phyloP scores from a whole-genome alignment of 2,329 filamentous ascomycete genomes.

The Teratosphaeria zuluensis region DNA sequence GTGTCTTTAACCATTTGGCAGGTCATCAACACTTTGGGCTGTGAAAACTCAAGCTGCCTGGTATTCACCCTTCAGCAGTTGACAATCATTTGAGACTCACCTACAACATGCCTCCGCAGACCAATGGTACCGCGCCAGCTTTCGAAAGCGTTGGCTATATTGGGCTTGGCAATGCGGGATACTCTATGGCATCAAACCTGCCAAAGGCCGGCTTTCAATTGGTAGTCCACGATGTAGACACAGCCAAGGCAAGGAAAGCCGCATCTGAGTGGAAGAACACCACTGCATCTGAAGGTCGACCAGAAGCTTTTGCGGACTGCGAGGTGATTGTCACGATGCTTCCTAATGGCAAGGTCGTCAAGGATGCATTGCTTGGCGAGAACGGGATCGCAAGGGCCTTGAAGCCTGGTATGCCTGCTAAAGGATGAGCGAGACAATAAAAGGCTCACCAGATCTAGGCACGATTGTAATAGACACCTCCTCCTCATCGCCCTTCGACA shows the following conservation, averaged over 20 bases:
- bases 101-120: background rate
- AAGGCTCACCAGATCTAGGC: constrained; percentile 8
- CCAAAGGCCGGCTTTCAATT: constrained; percentile 25
- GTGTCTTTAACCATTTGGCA: too few relatives aligned
- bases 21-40: too few relatives aligned
- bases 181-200: constrained; percentile 25
- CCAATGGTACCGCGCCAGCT: background rate
- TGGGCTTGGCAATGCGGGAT: constrained; percentile 27
- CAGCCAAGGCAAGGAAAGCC: constrained; percentile 12
- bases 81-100: background rate
- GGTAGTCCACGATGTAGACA: constrained; percentile 25
- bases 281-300: constrained; percentile 15
- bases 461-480: constrained; percentile 27
- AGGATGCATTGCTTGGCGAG: constrained; percentile 23
- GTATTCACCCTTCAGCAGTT: too few relatives aligned
- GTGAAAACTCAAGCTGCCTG: too few relatives aligned
- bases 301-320: constrained; percentile 23
- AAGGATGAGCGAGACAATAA: background rate
- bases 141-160: constrained; percentile 26
- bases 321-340: constrained; percentile 29
- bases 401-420: constrained; percentile 12
- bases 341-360: constrained; percentile 27
- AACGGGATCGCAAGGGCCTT: constrained; percentile 21
- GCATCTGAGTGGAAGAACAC: constrained; percentile 22
- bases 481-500: constrained; percentile 28